Conservation (phyloP, 78 protist genomes). For the Emiliania huxleyi region DNA sequence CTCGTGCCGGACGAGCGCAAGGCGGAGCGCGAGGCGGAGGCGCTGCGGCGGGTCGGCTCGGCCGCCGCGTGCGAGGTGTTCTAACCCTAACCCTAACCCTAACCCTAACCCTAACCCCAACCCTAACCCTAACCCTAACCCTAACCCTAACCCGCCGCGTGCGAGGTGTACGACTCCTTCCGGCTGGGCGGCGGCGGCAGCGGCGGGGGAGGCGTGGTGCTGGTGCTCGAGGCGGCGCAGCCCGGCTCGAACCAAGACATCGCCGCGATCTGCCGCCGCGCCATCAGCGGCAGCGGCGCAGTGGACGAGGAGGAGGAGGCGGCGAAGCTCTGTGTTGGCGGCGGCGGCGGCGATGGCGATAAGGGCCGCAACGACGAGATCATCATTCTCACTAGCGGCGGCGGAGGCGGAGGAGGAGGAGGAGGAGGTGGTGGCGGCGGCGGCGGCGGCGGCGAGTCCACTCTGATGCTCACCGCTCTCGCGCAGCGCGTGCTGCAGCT, state of each 20-base stretch:
- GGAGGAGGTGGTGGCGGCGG: too few species aligned
- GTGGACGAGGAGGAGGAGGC: neutral
- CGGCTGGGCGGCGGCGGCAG: neutral
- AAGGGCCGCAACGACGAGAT: too few species aligned
- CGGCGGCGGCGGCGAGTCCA: neutral
- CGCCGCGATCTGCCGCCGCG: neutral
- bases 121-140: too few species aligned
- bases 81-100: too few species aligned
- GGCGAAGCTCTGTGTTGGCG: too few species aligned
- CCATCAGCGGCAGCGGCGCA: neutral
- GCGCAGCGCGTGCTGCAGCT: neutral
- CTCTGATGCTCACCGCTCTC: neutral
- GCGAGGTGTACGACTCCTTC: neutral
- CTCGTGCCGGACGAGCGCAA: neutral
- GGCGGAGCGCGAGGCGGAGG: neutral
- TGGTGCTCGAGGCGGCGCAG: slow-evolving; percentile 1
- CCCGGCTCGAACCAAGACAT: neutral
- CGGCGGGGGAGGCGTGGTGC: neutral
- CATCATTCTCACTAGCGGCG: too few species aligned
- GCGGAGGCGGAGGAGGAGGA: too few species aligned
- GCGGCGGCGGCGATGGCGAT: too few species aligned
- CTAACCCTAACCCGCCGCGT: too few species aligned
- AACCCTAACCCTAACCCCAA: too few species aligned
- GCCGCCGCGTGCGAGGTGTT: too few species aligned
- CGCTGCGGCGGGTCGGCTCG: neutral